Base-by-base conservation (phyloP, 2,329 filamentous ascomycete genomes). In the Penicillium aurantiogriseum region DNA sequence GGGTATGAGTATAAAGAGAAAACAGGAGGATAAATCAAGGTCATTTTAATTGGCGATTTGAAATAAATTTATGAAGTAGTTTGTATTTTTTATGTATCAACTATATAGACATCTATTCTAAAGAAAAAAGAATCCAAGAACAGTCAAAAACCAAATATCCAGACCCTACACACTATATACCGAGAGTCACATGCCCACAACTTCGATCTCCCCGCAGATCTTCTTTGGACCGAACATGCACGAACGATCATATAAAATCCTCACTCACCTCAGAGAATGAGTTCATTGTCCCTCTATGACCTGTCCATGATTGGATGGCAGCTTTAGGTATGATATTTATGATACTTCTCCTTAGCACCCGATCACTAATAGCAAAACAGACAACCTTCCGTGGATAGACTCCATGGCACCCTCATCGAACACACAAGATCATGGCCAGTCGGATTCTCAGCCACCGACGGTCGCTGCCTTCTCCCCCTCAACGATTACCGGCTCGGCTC, bases 401-500 rank as follows among this genome's bases (percentile, higher is more conserved):
- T 81, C 79, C 73, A 82, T 83, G 80, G 77, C 78, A 65, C 75
- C 78, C 63, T 69, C 74, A 67, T 68, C 74, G 55, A 69, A 69
- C 60, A 53, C 67, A 35, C 71, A 76, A 58, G 71, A 77, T 58
- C 67, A 75, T 69, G 77, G 72, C 65, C 65, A 64, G 65, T 66
- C 68, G 61, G 68, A 70, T 57, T 75, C 77, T 76, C 60, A 80
- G 63, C 82, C 85, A 55, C 88, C 91, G 46, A 97, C 93, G 45
- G 87, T 90, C 71, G 94, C 94, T 63, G 85, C 90, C 69, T 99
- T 99, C 79, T 94, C 93, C 5, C 92, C 94, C 33, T 84, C 88
- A 23, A 91, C 89, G 23, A 84, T 92, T 64, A 88, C 86, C 44
- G 85, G 88, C 56, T 83, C 84, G 38, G 83, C 86, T 5, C 81